Evolutionary conservation across 2,329 filamentous ascomycete species (phyloP), one percentile per base, ranked within the genome.

Genomic region (Botrytis squamosa): DNA sequence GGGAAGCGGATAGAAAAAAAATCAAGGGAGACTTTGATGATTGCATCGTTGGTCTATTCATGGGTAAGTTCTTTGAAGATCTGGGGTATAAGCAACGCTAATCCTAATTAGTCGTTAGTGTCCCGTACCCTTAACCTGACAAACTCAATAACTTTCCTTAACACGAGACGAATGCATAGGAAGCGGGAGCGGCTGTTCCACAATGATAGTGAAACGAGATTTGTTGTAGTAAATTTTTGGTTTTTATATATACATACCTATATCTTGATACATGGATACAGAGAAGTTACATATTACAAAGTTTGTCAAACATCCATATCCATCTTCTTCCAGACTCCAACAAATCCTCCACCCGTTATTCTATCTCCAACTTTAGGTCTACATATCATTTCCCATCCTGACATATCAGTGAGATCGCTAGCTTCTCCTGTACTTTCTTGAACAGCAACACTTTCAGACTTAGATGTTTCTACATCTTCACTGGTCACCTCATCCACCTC

Each of bases 311-410:
- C 71, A 22, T 29, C 9, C n/a, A 70, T 20, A 20, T 74, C 70
- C 38, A 77, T 78, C 52, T 74, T 77, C 29, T 75, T 76, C 77
- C 78, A 88, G 46, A 87, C 77, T 2, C 83, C 86, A 68, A 88
- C 80, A 76, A 88, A 88, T 4, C 86, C 86, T 62, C 86, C 86
- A 20, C 85, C 86, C 12, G 83, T 79, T 59, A 85, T 82, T 67
- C 82, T 81, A 14, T 82, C 76, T 14, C 86, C 86, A 71, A 86
- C 85, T 75, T 85, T 86, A 3, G 86, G 86, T 72, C 86, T 82
- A 75, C 86, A 88, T n/a, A 88, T 82, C 76, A 87, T 83, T 55
- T 85, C 83, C 75, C 80, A 82, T 6, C 83, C 81, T 33, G 77
- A 69, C 4, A 76, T 74, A 33, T 73, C 73, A 2, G 14, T 40